Evolutionary conservation across 106 monocot species (phyloP), one percentile per base, ranked within the genome.

Genomic region (Dendrobium chrysotoxum): DNA sequence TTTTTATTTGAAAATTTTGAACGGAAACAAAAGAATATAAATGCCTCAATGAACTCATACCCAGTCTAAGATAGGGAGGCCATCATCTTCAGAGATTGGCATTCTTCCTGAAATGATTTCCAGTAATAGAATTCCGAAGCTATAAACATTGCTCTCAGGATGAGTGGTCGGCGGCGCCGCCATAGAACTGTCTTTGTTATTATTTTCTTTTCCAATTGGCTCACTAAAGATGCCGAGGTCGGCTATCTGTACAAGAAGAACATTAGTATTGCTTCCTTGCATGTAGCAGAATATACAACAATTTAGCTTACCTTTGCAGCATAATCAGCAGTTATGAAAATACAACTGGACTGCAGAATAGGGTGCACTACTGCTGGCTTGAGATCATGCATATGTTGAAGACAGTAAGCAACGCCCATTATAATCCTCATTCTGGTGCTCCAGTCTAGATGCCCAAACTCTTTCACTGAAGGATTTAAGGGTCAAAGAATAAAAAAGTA

Each of bases 401-500:
- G 86, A 61, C 95, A 99, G 74, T 99, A 95, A 7, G 89, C 89
- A 11, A 87, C 85, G 31, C 99, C 99, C 93, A 99, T 99, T 2
- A 93, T 82, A 58, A 99, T 85, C 83, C 99, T 99, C 90, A 93
- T 91, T 79, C 99, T 88, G 31, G 79, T 87, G 82, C 75, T 83
- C 99, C 99, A 99, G 54, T 95, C 95, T 66, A 99, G 86, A 85
- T 85, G 95, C 40, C 91, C 99, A 54, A 86, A 88, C 64, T 91
- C 93, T 85, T 95, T 93, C 30, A 90, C 99, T 99, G 91, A 83
- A 85, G 67, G 79, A 53, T 38, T 10, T 1, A 81, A 35, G 76
- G 55, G n/a, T 70, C 44, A 16, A 66, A 41, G 50, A 4, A 71
- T 20, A 73, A 73, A 41, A 70, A 35, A 35, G 0, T 17, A 12